Base-by-base conservation (phyloP, 192 early-diverging fungal species). In the Globomyces pollinis-pini region DNA sequence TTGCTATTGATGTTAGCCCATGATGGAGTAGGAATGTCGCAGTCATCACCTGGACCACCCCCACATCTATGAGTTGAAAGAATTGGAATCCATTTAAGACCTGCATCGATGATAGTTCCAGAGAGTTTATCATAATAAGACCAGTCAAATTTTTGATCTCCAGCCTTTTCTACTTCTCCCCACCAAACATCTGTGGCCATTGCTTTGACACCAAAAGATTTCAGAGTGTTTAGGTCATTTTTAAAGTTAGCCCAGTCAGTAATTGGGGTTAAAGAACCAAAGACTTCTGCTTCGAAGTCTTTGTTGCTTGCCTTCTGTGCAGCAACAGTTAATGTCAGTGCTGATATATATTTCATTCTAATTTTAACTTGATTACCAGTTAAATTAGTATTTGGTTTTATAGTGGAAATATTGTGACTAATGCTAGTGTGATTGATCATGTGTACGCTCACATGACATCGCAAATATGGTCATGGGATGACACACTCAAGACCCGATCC, bases 1-100 rank as follows among this genome's bases (percentile, higher is more conserved):
- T 60, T 60, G 21, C 24, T 15, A 18, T 21, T 29, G 38, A 60
- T 38, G 24, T 49, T 49, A 11, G 59, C 50, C 44, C 44, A 60
- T 2, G 59, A 45, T 18, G 59, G 59, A 24, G 50, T 49, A 3
- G 59, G 59, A 7, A 35, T 31, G 59, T 60, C 16, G 32, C 59
- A 60, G 23, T 45, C 20, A n/a, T 30, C 45, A 9, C 31, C 55
- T 2, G 21, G 18, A 3, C 24, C 18, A 3, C 30, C 59, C 2
- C 59, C 59, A 24, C 59, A 60, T 49, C 50, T 13, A 24, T 60
- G 59, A n/a, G 59, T 60, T 15, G 59, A 60, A 47, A 60, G n/a
- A 32, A 60, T 60, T 34, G 59, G 59, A 24, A 60, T 60, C 59
- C 59, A 60, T 16, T 60, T 30, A 13, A 60, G 31, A 29, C 59